These are phyloP conservation scores for Myriosclerotinia curreyana DNA, from an alignment of 2,329 filamentous ascomycete genomes.

Conservation along the genomic window DNA sequence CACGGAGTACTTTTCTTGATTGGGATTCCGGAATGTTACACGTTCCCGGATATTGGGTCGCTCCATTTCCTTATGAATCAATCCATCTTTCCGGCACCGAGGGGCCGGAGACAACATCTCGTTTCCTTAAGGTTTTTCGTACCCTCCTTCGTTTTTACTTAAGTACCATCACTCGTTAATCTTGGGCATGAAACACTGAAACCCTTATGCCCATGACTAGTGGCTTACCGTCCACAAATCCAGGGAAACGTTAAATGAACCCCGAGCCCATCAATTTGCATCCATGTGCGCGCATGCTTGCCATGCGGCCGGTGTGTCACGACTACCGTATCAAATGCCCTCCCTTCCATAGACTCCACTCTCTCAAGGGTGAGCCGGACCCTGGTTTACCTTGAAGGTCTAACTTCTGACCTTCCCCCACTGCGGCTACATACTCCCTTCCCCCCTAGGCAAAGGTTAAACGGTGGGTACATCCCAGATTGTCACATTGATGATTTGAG, in stretches of 20 bases:
- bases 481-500: too few relatives aligned
- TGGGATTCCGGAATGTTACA: background rate
- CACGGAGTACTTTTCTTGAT: background rate
- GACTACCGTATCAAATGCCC: background rate
- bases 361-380: background rate
- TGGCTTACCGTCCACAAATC: background rate
- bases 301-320: slow-evolving; percentile 11
- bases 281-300: background rate
- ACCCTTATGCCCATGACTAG: slow-evolving; percentile 2
- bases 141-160: background rate
- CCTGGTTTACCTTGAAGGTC: background rate
- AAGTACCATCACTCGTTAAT: too few relatives aligned
- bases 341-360: background rate
- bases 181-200: background rate
- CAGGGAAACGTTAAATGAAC: background rate
- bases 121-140: background rate
- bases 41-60: background rate
- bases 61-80: background rate
- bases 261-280: background rate
- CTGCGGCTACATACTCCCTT: too few relatives aligned
- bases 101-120: too few relatives aligned
- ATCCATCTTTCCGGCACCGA: too few relatives aligned
- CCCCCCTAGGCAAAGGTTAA: too few relatives aligned
- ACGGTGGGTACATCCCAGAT: too few relatives aligned
- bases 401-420: background rate